A percentile compares a stretch with the other conserved stretches of the same genome.
Conservation (phyloP, 1,139 yeast genomes). For the Waltiozyma sp. region DNA sequence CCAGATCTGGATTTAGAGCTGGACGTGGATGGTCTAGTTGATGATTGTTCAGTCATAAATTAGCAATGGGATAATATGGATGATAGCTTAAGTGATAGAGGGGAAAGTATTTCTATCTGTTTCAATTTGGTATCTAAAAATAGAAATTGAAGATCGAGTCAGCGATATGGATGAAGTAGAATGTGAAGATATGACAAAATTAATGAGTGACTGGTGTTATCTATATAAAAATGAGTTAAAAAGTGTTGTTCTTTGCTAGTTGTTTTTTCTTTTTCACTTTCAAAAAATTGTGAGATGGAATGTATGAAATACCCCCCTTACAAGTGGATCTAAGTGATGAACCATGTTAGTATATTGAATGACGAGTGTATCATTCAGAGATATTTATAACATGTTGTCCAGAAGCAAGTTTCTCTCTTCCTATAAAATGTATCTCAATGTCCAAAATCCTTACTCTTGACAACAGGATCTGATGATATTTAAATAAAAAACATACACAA, state of each 20-base stretch:
- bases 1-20: constrained; percentile 7
- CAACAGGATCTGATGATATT: too few relatives aligned
- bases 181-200: not conserved
- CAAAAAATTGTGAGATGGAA: not conserved
- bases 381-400: too few relatives aligned
- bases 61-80: not conserved
- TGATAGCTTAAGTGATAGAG: not conserved
- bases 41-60: constrained; percentile 7
- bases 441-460: too few relatives aligned
- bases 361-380: too few relatives aligned
- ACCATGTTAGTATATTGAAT: too few relatives aligned
- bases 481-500: too few relatives aligned
- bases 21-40: constrained; percentile 15
- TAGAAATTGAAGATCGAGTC: not conserved
- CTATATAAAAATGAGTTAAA: too few relatives aligned
- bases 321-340: not conserved
- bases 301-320: not conserved
- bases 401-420: too few relatives aligned
- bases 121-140: not conserved
- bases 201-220: not conserved
- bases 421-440: too few relatives aligned
- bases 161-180: not conserved
- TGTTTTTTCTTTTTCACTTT: not conserved
- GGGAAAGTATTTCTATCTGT: not conserved
- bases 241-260: too few relatives aligned